Evolutionary conservation across 2,329 filamentous ascomycete genomes (phyloP).

Genomic region (Stagonosporopsis chrysanthemi): DNA sequence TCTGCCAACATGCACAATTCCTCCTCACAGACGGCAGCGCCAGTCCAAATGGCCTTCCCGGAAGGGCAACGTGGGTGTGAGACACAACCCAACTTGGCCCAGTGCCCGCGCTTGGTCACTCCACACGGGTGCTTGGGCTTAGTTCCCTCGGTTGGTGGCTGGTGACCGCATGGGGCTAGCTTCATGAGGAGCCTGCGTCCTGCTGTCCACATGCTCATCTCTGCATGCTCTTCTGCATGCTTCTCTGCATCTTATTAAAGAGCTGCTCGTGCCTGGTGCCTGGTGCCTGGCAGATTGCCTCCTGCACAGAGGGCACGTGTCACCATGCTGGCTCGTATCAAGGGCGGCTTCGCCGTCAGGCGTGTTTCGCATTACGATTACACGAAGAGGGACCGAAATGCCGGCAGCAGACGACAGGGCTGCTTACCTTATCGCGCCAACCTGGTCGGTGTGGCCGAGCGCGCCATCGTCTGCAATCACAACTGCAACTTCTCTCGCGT

Average conservation of each 20-base stretch:
- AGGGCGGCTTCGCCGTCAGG: neutral
- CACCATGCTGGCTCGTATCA: slow-evolving; percentile 10
- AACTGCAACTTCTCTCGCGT: neutral
- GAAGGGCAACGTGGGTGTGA: neutral
- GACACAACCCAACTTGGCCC: neutral
- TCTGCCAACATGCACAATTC: neutral
- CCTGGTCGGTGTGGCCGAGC: neutral
- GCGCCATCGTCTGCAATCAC: neutral
- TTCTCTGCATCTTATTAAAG: neutral
- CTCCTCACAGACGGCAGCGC: neutral
- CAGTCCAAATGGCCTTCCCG: neutral
- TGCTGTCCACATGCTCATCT: slow-evolving; percentile 5
- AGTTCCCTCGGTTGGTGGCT: slow-evolving; percentile 1
- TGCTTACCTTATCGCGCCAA: neutral
- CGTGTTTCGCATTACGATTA: slow-evolving; percentile 19
- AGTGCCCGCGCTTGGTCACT: slow-evolving; percentile 14
- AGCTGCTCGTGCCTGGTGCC: slow-evolving; percentile 9
- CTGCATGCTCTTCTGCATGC: neutral
- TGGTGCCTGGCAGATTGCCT: slow-evolving; percentile 7
- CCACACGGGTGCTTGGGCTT: slow-evolving; percentile 11
- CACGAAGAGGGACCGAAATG: slow-evolving; percentile 6
- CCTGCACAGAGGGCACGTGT: neutral
- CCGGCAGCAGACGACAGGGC: slow-evolving; percentile 6
- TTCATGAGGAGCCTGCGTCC: slow-evolving; percentile 1
- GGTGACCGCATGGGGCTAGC: slow-evolving; percentile 6